Conservation (phyloP, 31 red algal genomes). For the Odonthalia washingtoniensis region DNA sequence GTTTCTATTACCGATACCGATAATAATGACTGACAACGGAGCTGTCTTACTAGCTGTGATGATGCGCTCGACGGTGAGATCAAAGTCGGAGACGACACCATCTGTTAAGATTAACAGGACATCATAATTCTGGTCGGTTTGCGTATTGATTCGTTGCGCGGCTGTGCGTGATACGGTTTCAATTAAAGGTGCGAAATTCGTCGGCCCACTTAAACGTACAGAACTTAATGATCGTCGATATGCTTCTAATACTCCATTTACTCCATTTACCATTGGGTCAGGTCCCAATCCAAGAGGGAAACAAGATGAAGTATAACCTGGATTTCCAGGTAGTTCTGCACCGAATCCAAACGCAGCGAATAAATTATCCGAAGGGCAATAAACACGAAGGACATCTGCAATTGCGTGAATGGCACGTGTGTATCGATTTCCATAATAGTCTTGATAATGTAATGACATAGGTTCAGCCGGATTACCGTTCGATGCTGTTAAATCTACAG, state of each 20-base stretch:
- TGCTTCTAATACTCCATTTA: conserved; percentile 61
- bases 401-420: conserved; percentile 69
- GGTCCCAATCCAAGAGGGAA: conserved; percentile 62
- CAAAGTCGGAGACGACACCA: conserved; percentile 84
- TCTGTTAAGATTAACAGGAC: conserved; percentile 90
- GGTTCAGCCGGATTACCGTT: conserved; percentile 77
- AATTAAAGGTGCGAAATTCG: conserved; percentile 81
- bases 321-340: conserved; percentile 62
- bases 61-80: conserved; percentile 62
- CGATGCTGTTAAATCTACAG: conserved; percentile 83
- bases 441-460: conserved; percentile 76
- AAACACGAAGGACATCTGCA: conserved; percentile 55
- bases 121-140: conserved; percentile 48
- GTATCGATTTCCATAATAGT: conserved; percentile 63
- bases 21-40: conserved; percentile 85
- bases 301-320: conserved; percentile 47
- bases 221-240: conserved; percentile 52
- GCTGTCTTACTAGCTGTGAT: conserved; percentile 58
- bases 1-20: conserved; percentile 84
- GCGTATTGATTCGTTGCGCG: conserved; percentile 27
- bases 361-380: conserved; percentile 54
- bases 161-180: conserved; percentile 49
- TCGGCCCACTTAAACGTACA: conserved; percentile 72
- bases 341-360: conserved; percentile 89
- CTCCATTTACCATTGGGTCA: conserved; percentile 59